Percentiles rank a stretch among this genome's conserved stretches.
Conservation (phyloP, 2,329 filamentous ascomycete genomes). For the Talaromyces islandicus region DNA sequence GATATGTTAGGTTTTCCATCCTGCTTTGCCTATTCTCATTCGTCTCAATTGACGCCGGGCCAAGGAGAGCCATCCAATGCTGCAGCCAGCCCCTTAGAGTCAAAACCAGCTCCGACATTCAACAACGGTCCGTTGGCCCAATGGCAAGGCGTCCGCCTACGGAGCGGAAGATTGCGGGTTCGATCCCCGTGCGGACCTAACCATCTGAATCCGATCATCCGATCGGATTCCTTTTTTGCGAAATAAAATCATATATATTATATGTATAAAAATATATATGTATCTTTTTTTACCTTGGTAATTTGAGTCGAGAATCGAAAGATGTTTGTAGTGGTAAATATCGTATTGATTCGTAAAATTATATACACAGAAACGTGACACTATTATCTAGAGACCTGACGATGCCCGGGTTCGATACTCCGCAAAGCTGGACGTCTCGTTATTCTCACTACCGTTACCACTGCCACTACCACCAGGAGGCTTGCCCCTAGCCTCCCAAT, state of each 20-base stretch:
- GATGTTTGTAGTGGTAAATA: too few species aligned
- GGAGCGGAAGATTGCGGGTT: conserved; percentile 11
- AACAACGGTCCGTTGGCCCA: conserved; percentile 6
- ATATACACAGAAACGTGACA: not conserved
- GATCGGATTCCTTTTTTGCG: too few species aligned
- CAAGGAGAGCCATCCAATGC: not conserved
- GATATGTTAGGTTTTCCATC: too few species aligned
- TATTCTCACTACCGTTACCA: conserved; percentile 9
- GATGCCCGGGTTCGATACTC: conserved; percentile 33
- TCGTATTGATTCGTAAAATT: not conserved
- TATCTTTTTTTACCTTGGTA: too few species aligned
- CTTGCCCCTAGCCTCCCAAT: conserved; percentile 39
- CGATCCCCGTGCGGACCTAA: conserved; percentile 3
- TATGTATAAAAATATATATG: too few species aligned
- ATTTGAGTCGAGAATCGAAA: too few species aligned
- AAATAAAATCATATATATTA: too few species aligned
- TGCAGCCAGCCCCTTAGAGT: not conserved
- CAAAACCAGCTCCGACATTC: not conserved
- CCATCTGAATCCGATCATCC: too few species aligned
- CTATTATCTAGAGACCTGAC: not conserved
- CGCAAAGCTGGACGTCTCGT: conserved; percentile 32
- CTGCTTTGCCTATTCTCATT: too few species aligned
- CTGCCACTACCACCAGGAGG: not conserved
- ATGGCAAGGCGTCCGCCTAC: conserved; percentile 13
- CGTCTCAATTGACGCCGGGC: too few species aligned